Evolutionary conservation across 2,329 filamentous ascomycete species (phyloP).

Genomic region (Cercospora brassicicola): DNA sequence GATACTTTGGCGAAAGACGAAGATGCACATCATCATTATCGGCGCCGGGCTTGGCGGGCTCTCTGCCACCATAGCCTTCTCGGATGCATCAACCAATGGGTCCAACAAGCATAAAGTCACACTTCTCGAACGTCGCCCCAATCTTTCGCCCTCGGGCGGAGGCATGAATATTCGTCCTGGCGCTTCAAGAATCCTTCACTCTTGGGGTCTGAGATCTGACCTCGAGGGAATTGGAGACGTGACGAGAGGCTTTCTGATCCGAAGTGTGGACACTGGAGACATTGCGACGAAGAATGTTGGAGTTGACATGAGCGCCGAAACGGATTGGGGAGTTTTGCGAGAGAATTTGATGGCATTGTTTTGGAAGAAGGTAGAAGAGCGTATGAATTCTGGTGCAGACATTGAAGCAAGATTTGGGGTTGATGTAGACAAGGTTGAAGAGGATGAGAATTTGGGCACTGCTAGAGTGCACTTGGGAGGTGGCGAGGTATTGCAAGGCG

Average conservation of each 20-base stretch:
- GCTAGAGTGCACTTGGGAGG: constrained; percentile 1
- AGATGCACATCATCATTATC: constrained; percentile 29
- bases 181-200: constrained; percentile 16
- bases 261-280: constrained; percentile 13
- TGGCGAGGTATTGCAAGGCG: constrained; percentile 5
- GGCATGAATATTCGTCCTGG: constrained; percentile 22
- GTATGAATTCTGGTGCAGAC: neutral
- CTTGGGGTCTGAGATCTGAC: constrained; percentile 13
- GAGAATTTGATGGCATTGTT: constrained; percentile 11
- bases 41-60: constrained; percentile 25
- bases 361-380: neutral
- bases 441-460: neutral
- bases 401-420: neutral
- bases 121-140: constrained; percentile 23
- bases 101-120: constrained; percentile 29
- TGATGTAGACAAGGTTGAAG: constrained; percentile 6
- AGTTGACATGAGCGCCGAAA: constrained; percentile 1
- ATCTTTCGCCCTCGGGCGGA: constrained; percentile 10
- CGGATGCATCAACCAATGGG: neutral
- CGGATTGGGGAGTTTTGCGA: constrained; percentile 11
- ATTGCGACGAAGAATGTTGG: constrained; percentile 10
- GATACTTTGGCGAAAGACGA: neutral
- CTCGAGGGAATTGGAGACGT: constrained; percentile 14
- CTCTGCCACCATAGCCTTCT: constrained; percentile 29
- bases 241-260: constrained; percentile 6